Evolutionary conservation across 2,329 filamentous ascomycete genomes (phyloP), one percentile per base, ranked within the genome.

Genomic region (Beauveria brongniartii): DNA sequence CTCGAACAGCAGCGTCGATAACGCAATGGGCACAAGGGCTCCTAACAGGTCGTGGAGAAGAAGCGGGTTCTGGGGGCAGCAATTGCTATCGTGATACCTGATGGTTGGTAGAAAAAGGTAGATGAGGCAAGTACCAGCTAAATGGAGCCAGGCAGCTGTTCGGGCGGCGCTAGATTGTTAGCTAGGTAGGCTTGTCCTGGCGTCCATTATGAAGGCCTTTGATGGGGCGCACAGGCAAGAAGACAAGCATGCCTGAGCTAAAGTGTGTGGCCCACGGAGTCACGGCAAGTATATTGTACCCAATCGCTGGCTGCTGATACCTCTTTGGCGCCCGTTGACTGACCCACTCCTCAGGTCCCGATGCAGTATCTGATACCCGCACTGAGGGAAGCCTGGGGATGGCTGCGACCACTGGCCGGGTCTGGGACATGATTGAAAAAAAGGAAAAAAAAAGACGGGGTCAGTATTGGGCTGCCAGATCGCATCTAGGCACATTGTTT

Each of bases 21-120:
- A 61, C 59, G 59, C 59, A 61, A 61, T 61, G 59, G 50, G 57
- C 28, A 47, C 28, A 30, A 37, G 58, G 41, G 58, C 50, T 37
- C 34, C 50, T 41, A 46, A 59, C 50, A 24, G 24, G 57, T 48
- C 58, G 51, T 48, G 51, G 58, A 60, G 50, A 60, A 60, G 58
- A 51, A 59, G 56, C 40, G 48, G 55, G 55, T 53, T 41, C 46
- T 28, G 28, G 30, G 46, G 30, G 28, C 12, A 37, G 37, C 24
- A 34, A 24, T 24, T 22, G 44, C 28, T 57, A 57, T 57, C 55
- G 55, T 10, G 43, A 30, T 57, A 57, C 55, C 43, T 57, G 55
- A 5, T 6, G 12, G 26, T 14, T 56, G 14, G 43, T 5, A 40
- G 30, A 8, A 24, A 22, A 40, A 9, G 16, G 43, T n/a, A 18